Evolutionary conservation across 805 yeast genomes (phyloP).

Genomic region (Naumovozyma castellii): DNA sequence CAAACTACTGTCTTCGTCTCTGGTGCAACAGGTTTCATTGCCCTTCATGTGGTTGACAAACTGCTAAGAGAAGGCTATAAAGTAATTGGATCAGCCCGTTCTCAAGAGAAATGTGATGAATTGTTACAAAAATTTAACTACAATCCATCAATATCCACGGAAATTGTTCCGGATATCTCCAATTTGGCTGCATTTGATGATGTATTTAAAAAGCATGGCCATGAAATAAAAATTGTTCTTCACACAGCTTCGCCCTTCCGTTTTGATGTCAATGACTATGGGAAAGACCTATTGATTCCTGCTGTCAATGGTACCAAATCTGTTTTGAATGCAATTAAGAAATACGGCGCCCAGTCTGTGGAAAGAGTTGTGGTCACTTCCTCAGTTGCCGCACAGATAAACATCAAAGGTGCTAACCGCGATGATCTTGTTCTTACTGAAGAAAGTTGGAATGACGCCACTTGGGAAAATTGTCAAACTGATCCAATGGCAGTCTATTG

Average conservation of each 20-base stretch:
- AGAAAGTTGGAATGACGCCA: constrained; percentile 31
- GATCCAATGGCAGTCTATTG: constrained; percentile 25
- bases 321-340: constrained; percentile 36
- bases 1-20: constrained; percentile 34
- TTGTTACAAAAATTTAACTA: constrained; percentile 27
- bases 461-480: constrained; percentile 21
- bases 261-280: constrained; percentile 32
- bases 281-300: constrained; percentile 41
- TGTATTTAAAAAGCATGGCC: constrained; percentile 31
- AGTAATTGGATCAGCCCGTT: constrained; percentile 46
- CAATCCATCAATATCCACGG: constrained; percentile 22
- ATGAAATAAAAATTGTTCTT: constrained; percentile 36
- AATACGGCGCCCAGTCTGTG: constrained; percentile 34
- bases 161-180: constrained; percentile 31
- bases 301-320: constrained; percentile 45
- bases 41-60: constrained; percentile 37
- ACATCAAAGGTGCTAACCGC: constrained; percentile 14
- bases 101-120: constrained; percentile 35
- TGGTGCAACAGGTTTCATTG: constrained; percentile 48
- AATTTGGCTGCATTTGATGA: constrained; percentile 37
- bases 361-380: constrained; percentile 46
- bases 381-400: constrained; percentile 41
- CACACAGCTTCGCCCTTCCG: constrained; percentile 45
- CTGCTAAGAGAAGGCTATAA: constrained; percentile 32
- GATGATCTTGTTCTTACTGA: constrained; percentile 21